These are phyloP conservation scores for Cryptosporidium bovis DNA, from an alignment of 169 alveolate species.

Conservation along the genomic window DNA sequence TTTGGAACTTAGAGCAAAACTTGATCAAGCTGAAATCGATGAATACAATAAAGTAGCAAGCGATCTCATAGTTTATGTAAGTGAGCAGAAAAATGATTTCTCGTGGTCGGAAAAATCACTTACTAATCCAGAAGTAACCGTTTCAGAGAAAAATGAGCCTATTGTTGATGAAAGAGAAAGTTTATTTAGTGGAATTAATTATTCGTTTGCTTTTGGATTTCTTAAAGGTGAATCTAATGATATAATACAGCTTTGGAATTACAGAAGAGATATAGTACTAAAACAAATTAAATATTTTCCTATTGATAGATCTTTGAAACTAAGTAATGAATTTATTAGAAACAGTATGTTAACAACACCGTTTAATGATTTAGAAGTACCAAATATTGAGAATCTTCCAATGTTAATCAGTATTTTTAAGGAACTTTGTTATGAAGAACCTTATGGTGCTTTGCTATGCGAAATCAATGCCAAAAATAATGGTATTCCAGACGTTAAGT, in stretches of 20 bases:
- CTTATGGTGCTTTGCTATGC: conserved; percentile 52
- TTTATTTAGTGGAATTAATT: background rate
- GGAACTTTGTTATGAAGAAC: conserved; percentile 33
- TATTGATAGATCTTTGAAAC: background rate
- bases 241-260: conserved; percentile 23
- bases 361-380: background rate
- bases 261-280: conserved; percentile 21
- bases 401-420: conserved; percentile 9
- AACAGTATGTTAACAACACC: background rate
- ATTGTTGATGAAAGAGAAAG: background rate
- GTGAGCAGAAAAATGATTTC: conserved; percentile 17
- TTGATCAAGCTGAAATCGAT: conserved; percentile 10
- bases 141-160: background rate
- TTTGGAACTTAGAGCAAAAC: conserved; percentile 8
- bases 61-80: conserved; percentile 30
- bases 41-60: background rate
- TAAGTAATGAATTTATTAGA: background rate
- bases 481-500: conserved; percentile 30
- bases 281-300: conserved; percentile 9
- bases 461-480: conserved; percentile 14
- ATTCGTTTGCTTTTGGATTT: conserved; percentile 51
- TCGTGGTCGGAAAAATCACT: conserved; percentile 70
- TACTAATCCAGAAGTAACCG: background rate
- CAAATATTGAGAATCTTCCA: background rate
- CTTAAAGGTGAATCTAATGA: background rate